Base-by-base conservation (phyloP, 2,329 filamentous ascomycete genomes). In the Verticillium zaregamsianum region DNA sequence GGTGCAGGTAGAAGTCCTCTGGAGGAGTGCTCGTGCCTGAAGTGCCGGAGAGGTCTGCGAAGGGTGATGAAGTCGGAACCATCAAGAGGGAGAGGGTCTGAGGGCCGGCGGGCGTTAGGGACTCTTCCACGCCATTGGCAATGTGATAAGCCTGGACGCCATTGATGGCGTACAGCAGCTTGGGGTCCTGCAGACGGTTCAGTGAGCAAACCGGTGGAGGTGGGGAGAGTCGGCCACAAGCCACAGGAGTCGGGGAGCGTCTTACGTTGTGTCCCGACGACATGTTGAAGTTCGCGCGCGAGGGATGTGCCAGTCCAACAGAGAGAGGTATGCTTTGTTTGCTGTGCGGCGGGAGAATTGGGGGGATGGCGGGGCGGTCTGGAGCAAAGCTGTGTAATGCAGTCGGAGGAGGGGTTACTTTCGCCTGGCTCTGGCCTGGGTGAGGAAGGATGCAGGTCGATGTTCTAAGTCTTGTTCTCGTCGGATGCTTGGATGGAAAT, bases 1-100 rank as follows among this genome's bases (percentile, higher is more conserved):
- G 86, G 75, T 98, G 94, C 5, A 99, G 87, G 74, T 98, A 98
- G 79, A 97, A 98, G 80, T 98, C 95, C 73, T 97, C 91, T 71
- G 93, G 90, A 4, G 84, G 82, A 72, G 93, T 90, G 66, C 86
- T 81, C 57, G 73, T 68, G 55, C 82, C 81, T 61, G 86, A 82
- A 55, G 86, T 79, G 61, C 82, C 84, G 14, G 80, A 70, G 11
- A 76, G 71, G 62, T 86, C 84, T 57, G 83, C 81, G 69, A 86
- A 91, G 28, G 89, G 85, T 33, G 91, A 91, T 17, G 90, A 90
- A 3, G 94, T 97, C 7, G 94, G 94, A 20, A 98, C 94, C 94
- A 98, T 98, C 69, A 98, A 79, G 61, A 98, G 83, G 25, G 94
- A 97, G 60, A 99, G 83, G 0, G 93, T 97, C 79, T 97, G 93